Base-by-base conservation (phyloP, 306 rosid species). In the Cicer pinnatifidum region DNA sequence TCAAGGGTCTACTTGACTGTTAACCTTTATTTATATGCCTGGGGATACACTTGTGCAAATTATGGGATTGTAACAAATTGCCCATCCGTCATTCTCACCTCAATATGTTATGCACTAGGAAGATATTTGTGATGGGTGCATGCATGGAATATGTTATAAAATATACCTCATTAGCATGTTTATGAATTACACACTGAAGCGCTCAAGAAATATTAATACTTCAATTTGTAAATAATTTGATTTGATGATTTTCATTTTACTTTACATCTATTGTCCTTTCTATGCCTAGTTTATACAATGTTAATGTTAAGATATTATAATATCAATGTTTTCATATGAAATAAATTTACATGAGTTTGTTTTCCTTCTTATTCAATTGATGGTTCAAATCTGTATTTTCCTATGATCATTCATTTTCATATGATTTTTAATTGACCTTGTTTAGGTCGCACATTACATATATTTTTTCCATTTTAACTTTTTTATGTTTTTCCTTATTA, bases 121-220 rank as follows among this genome's bases (percentile, higher is more conserved):
- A 41, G 9, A 52, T 63, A 12, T 43, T 75, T 43, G 16, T 58
- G 43, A 57, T 68, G 35, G 44, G 17, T 77, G 75, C 62, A 46
- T 37, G 50, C 4, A 57, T 54, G 35, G 35, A 38, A 47, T 60
- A 70, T 59, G 8, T 60, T 77, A 43, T 61, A 20, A 11, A 9
- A 37, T 59, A 57, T 62, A 51, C 33, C 23, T 71, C 39, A 52
- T 9, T 13, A 15, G 23, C 61, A n/a, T 37, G 33, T 72, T 72
- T 52, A 51, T 53, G 82, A 28, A 78, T 51, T 62, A 65, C 65
- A 53, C 13, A 13, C 23, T 63, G 60, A 71, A 48, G 65, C 50
- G 13, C 38, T 52, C 6, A 40, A 13, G 28, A 50, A 54, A 72
- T 48, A 0, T 63, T 54, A 68, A 11, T 74, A 57, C 60, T 69